These are phyloP conservation scores for Tricholoma sp. DNA, from an alignment of 768 basidiomycete species.

Conservation along the genomic window DNA sequence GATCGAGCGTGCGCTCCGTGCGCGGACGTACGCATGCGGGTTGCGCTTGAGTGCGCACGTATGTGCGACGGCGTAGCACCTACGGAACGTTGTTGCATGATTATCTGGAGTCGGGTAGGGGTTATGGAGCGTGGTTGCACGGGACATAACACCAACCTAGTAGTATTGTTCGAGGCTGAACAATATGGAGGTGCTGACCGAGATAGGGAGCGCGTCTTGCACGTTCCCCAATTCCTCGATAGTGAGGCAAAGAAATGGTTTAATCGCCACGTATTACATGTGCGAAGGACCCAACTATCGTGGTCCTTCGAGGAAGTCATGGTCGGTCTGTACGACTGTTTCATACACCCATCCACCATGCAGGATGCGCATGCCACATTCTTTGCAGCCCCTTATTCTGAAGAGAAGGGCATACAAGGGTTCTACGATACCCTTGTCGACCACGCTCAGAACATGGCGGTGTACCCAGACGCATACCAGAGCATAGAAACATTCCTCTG, in stretches of 20 bases:
- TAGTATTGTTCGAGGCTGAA: neutral
- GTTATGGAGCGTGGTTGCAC: no score
- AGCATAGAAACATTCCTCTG: neutral
- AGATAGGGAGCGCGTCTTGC: neutral
- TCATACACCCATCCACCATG: neutral
- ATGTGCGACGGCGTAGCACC: no score
- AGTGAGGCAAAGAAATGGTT: neutral
- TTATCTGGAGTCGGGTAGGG: no score
- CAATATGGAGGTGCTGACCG: neutral
- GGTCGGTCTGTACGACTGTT: neutral
- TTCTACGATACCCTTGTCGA: no score
- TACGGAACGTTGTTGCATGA: no score
- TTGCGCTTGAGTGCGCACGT: no score
- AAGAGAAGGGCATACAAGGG: neutral
- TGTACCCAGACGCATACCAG: no score
- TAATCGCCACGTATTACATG: neutral
- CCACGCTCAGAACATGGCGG: no score
- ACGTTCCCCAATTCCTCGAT: neutral
- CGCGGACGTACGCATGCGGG: no score
- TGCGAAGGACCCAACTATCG: neutral
- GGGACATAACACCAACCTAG: no score
- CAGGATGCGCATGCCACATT: neutral
- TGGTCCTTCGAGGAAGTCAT: neutral
- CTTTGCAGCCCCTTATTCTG: neutral
- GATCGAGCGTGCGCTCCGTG: no score